phyloP scores from a whole-genome alignment of 2,329 filamentous ascomycete genomes.

The Cercospora sojina region DNA sequence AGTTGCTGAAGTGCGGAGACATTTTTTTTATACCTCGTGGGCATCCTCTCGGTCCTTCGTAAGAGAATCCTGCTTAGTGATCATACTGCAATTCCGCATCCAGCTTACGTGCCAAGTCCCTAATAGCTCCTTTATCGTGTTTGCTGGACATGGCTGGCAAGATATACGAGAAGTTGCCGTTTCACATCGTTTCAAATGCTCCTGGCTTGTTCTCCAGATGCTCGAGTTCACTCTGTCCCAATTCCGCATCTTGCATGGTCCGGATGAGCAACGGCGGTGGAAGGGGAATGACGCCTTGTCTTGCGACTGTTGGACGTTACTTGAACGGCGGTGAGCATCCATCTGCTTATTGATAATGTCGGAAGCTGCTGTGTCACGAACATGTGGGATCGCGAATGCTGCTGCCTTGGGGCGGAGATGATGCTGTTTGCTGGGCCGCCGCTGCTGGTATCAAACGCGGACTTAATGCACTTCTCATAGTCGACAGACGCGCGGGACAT shows the following conservation, averaged over 20 bases:
- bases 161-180: not conserved
- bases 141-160: not conserved
- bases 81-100: not conserved
- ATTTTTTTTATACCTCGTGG: not conserved
- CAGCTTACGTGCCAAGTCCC: not conserved
- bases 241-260: not conserved
- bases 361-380: not conserved
- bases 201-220: not conserved
- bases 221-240: not conserved
- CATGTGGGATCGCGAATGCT: not conserved
- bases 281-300: not conserved
- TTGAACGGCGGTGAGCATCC: not conserved
- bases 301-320: not conserved
- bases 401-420: not conserved
- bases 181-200: not conserved
- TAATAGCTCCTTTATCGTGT: not conserved
- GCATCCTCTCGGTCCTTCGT: not conserved
- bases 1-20: not conserved
- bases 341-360: not conserved
- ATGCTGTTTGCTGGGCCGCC: not conserved
- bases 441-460: not conserved
- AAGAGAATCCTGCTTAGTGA: not conserved
- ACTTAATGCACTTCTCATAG: not conserved
- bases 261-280: not conserved
- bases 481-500: not conserved